Conservation (phyloP, 2,329 filamentous ascomycete species). For the Paecilomyces sp. region DNA sequence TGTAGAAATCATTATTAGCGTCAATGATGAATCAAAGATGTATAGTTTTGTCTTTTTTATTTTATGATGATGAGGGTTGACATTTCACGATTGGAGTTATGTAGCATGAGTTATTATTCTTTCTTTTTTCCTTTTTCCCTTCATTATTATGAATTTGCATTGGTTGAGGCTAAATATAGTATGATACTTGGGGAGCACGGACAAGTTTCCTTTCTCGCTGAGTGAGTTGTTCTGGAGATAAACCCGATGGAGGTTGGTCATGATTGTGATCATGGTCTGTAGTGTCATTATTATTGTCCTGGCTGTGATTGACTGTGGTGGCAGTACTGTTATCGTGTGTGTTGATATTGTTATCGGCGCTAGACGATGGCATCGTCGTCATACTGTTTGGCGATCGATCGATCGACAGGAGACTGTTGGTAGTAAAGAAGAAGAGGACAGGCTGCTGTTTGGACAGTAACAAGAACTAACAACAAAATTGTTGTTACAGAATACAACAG, state of each 20-base stretch:
- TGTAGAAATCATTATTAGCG: constrained; percentile 1
- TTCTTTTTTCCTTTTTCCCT: too few relatives aligned
- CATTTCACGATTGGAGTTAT: background rate
- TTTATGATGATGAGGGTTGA: background rate
- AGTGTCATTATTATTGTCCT: background rate
- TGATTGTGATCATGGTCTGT: background rate
- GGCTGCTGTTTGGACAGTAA: background rate
- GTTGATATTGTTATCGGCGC: background rate
- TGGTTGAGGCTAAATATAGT: background rate
- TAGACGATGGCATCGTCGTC: background rate
- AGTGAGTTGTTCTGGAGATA: constrained; percentile 9
- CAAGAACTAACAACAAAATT: background rate
- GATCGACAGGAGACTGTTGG: too few relatives aligned
- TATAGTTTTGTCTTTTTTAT: constrained; percentile 3
- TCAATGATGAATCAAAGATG: too few relatives aligned
- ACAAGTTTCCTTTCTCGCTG: constrained; percentile 19
- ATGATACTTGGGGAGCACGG: constrained; percentile 6
- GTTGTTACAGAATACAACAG: too few relatives aligned
- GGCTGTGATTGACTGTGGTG: background rate
- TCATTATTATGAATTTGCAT: background rate
- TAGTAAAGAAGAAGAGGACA: background rate
- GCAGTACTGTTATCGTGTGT: background rate
- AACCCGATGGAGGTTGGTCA: background rate
- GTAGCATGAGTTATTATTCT: too few relatives aligned
- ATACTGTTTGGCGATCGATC: background rate